A percentile compares a stretch with the other conserved stretches of the same genome.
phyloP scores from a whole-genome alignment of 2,329 filamentous ascomycete genomes.

The Pseudocercospora pini-densiflorae region DNA sequence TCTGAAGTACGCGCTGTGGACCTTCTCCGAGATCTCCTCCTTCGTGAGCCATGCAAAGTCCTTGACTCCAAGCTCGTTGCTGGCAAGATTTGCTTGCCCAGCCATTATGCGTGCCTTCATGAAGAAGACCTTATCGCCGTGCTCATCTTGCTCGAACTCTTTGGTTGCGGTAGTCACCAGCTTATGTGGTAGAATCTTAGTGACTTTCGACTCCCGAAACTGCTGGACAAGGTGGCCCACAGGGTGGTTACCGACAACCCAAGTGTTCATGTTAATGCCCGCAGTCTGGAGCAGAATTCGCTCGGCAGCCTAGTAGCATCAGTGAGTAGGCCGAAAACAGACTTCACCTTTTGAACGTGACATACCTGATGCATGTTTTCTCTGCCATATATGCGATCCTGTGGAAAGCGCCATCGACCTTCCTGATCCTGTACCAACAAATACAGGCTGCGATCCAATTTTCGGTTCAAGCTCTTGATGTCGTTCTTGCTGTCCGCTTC shows the following conservation, averaged over 20 bases:
- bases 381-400: slow-evolving; percentile 67
- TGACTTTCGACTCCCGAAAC: slow-evolving; percentile 51
- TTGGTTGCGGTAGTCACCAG: slow-evolving; percentile 33
- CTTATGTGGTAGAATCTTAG: slow-evolving; percentile 33
- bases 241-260: slow-evolving; percentile 90
- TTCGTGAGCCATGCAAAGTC: slow-evolving; percentile 94
- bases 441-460: slow-evolving; percentile 82
- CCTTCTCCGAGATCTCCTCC: slow-evolving; percentile 74
- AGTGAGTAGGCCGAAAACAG: neutral
- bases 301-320: slow-evolving; percentile 70
- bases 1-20: slow-evolving; percentile 73
- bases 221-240: slow-evolving; percentile 74
- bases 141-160: slow-evolving; percentile 46
- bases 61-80: slow-evolving; percentile 71
- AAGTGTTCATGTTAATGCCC: slow-evolving; percentile 97
- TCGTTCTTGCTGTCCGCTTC: slow-evolving; percentile 81
- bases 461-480: slow-evolving; percentile 75
- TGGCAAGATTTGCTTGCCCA: slow-evolving; percentile 81
- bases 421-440: slow-evolving; percentile 76
- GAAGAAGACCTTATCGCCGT: slow-evolving; percentile 88
- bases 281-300: slow-evolving; percentile 76
- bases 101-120: slow-evolving; percentile 96
- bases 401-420: slow-evolving; percentile 81
- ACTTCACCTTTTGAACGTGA: neutral
- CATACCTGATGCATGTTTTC: slow-evolving; percentile 85